These are phyloP conservation scores for Ophiostoma tasmaniense DNA, from an alignment of 2,329 filamentous ascomycete genomes.

Conservation along the genomic window DNA sequence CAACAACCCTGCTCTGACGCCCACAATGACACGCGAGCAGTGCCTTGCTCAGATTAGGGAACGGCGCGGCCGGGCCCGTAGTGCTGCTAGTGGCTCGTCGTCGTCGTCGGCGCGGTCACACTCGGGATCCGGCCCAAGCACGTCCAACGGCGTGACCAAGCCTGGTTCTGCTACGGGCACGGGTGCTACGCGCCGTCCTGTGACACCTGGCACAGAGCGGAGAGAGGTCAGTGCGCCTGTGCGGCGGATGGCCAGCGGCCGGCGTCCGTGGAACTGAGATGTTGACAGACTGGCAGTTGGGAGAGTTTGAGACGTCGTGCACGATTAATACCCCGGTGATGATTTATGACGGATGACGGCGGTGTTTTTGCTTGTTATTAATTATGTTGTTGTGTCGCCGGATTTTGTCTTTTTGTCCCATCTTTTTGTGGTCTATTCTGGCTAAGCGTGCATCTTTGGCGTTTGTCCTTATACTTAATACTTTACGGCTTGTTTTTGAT, in stretches of 20 bases:
- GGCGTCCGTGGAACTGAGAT: constrained; percentile 9
- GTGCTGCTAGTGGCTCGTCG: constrained; percentile 34
- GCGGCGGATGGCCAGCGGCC: constrained; percentile 15
- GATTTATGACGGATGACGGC: constrained; percentile 3
- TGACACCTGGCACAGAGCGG: constrained; percentile 20
- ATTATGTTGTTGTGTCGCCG: not conserved
- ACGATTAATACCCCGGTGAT: constrained; percentile 4
- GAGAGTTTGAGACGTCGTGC: not conserved
- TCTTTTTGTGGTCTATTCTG: not conserved
- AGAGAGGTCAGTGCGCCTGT: constrained; percentile 20
- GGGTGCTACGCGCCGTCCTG: constrained; percentile 13
- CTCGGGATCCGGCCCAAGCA: not conserved
- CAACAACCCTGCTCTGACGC: constrained; percentile 51
- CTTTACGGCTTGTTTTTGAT: not conserved
- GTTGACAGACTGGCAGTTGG: not conserved
- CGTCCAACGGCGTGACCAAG: not conserved
- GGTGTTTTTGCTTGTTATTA: not conserved
- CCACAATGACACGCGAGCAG: constrained; percentile 63
- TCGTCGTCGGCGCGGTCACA: constrained; percentile 6
- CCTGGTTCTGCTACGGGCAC: not conserved
- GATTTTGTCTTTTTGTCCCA: not conserved
- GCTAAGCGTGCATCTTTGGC: not conserved
- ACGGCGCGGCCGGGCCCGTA: constrained; percentile 61
- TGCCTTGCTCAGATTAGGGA: constrained; percentile 68
- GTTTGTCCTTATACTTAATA: not conserved